These are phyloP conservation scores for Balansia obtecta DNA, from an alignment of 2,329 filamentous ascomycete genomes.

Conservation along the genomic window DNA sequence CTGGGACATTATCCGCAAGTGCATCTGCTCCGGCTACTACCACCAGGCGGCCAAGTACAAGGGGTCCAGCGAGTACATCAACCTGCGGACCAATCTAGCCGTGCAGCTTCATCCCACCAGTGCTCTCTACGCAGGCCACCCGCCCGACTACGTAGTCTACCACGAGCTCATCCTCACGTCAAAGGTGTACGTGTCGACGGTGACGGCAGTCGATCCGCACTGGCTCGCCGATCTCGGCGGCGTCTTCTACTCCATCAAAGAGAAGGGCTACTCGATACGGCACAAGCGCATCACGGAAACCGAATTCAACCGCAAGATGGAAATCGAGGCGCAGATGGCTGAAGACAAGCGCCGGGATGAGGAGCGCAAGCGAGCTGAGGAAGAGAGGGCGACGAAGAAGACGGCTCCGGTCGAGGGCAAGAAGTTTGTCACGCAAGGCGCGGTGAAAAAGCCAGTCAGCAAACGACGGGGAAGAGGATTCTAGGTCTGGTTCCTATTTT, in stretches of 20 bases:
- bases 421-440: slow-evolving; percentile 49
- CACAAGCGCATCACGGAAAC: slow-evolving; percentile 81
- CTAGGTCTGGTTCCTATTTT: slow-evolving; percentile 13
- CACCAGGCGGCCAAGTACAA: slow-evolving; percentile 94
- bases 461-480: slow-evolving; percentile 45
- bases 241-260: slow-evolving; percentile 94
- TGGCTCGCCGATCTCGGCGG: slow-evolving; percentile 95
- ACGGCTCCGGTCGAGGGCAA: slow-evolving; percentile 26
- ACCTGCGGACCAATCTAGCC: slow-evolving; percentile 84
- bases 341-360: slow-evolving; percentile 64
- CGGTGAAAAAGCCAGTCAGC: slow-evolving; percentile 46
- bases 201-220: slow-evolving; percentile 89
- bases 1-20: slow-evolving; percentile 91
- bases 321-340: slow-evolving; percentile 87
- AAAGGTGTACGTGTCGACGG: slow-evolving; percentile 96
- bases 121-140: slow-evolving; percentile 85
- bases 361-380: slow-evolving; percentile 38
- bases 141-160: slow-evolving; percentile 95
- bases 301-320: slow-evolving; percentile 86
- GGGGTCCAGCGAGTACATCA: slow-evolving; percentile 94
- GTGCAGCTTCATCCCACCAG: slow-evolving; percentile 92
- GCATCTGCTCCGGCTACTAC: slow-evolving; percentile 96
- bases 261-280: slow-evolving; percentile 85
- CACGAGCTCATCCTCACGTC: slow-evolving; percentile 94
- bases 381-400: slow-evolving; percentile 29